These are phyloP conservation scores for Austropuccinia psidii DNA, from an alignment of 1,284 basidiomycete species.

Conservation along the genomic window DNA sequence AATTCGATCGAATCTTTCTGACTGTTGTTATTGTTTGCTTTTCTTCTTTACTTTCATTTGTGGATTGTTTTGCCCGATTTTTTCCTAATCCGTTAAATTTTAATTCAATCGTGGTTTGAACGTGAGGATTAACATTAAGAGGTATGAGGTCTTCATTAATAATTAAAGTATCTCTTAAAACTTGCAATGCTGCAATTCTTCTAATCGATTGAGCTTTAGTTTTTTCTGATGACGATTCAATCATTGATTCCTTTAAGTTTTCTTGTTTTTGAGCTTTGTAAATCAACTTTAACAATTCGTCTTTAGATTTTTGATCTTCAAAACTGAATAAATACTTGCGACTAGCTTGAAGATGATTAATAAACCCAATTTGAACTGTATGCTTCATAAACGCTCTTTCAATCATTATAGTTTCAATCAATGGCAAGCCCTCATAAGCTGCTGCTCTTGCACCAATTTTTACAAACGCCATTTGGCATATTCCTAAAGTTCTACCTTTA, in stretches of 20 bases:
- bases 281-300: constrained; percentile 60
- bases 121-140: constrained; percentile 37
- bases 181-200: constrained; percentile 64
- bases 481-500: constrained; percentile 69
- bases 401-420: constrained; percentile 65
- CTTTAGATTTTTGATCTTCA: constrained; percentile 59
- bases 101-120: constrained; percentile 38
- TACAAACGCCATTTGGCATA: constrained; percentile 69
- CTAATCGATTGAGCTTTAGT: constrained; percentile 51
- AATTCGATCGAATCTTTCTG: constrained; percentile 41
- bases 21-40: background rate
- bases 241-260: background rate
- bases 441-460: constrained; percentile 70
- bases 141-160: constrained; percentile 43
- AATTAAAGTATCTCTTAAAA: constrained; percentile 74
- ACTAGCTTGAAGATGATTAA: constrained; percentile 60
- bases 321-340: constrained; percentile 89
- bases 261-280: constrained; percentile 58
- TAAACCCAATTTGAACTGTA: constrained; percentile 80
- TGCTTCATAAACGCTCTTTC: constrained; percentile 89
- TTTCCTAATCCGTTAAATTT: constrained; percentile 34
- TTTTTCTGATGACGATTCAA: background rate
- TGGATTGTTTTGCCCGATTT: background rate
- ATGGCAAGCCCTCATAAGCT: constrained; percentile 67
- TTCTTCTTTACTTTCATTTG: background rate